Percentiles rank a stretch among this genome's conserved stretches.
phyloP scores from a whole-genome alignment of 2,329 filamentous ascomycete species.

The Colletotrichum shisoi region DNA sequence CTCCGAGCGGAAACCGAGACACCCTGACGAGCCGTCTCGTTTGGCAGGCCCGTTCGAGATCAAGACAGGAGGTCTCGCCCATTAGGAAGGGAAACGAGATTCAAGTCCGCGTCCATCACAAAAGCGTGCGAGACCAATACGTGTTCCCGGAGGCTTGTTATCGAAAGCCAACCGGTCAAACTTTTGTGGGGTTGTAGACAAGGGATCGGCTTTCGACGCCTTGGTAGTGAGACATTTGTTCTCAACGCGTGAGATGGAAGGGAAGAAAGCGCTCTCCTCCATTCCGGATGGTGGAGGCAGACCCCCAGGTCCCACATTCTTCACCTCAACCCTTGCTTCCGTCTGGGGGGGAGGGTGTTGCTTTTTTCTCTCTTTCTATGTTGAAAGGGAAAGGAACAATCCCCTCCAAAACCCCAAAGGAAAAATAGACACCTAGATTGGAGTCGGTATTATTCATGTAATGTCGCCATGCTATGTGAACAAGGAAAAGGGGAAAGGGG shows the following conservation, averaged over 20 bases:
- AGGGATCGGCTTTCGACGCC: slow-evolving; percentile 6
- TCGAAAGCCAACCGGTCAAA: slow-evolving; percentile 14
- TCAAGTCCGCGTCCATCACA: background rate
- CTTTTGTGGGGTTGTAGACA: background rate
- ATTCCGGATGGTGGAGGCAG: slow-evolving; percentile 34
- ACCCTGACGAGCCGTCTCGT: slow-evolving; percentile 12
- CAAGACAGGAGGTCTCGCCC: slow-evolving; percentile 21
- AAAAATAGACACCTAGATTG: background rate
- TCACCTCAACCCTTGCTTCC: slow-evolving; percentile 29
- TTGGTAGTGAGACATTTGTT: slow-evolving; percentile 10
- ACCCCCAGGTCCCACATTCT: slow-evolving; percentile 7
- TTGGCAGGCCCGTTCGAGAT: background rate
- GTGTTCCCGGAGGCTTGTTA: slow-evolving; percentile 11
- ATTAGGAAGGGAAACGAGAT: background rate
- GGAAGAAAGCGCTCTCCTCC: slow-evolving; percentile 3
- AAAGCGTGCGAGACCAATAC: slow-evolving; percentile 25
- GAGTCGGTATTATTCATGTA: slow-evolving; percentile 27
- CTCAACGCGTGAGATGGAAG: background rate
- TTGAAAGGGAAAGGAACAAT: background rate
- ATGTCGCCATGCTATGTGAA: background rate
- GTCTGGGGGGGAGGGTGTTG: background rate
- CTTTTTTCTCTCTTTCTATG: background rate
- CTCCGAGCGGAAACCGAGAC: slow-evolving; percentile 12
- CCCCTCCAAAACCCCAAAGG: background rate
- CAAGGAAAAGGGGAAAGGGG: background rate